These are phyloP conservation scores for Actinomortierella wolfii DNA, from an alignment of 371 early-diverging fungal genomes.

Conservation along the genomic window DNA sequence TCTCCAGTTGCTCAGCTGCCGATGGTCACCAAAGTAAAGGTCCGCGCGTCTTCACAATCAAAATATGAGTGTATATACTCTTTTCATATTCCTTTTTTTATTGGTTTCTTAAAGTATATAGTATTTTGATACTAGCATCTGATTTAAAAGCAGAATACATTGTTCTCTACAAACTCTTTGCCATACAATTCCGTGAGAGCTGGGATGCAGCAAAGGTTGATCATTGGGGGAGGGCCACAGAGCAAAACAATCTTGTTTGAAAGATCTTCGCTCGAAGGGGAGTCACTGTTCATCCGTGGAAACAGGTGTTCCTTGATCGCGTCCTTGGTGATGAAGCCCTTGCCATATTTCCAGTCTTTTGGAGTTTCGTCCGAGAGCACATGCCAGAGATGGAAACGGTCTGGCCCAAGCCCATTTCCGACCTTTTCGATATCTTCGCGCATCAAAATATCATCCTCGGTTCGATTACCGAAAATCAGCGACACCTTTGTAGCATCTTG, in stretches of 20 bases:
- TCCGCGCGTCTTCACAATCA: background rate
- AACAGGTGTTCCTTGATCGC: constrained; percentile 42
- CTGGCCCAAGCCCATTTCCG: constrained; percentile 21
- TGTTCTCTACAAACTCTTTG: constrained; percentile 34
- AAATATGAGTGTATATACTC: background rate
- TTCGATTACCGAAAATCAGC: constrained; percentile 54
- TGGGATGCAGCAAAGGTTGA: constrained; percentile 49
- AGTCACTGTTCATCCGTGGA: constrained; percentile 1
- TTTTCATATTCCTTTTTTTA: background rate
- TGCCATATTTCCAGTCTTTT: constrained; percentile 46
- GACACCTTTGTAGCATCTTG: constrained; percentile 47
- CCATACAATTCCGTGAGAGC: constrained; percentile 38
- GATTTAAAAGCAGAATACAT: constrained; percentile 43
- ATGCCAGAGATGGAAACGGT: constrained; percentile 48
- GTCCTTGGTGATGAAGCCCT: constrained; percentile 36
- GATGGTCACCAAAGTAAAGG: too few relatives aligned
- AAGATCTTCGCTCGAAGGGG: constrained; percentile 10
- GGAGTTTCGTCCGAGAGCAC: constrained; percentile 41
- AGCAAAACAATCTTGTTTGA: constrained; percentile 43
- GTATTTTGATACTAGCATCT: too few relatives aligned
- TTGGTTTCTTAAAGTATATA: too few relatives aligned
- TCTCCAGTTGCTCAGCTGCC: too few relatives aligned
- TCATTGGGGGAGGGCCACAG: constrained; percentile 58
- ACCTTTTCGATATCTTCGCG: constrained; percentile 46
- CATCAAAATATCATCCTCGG: constrained; percentile 54